Conservation (phyloP, 768 basidiomycete genomes). For the Naganishia antarctica region DNA sequence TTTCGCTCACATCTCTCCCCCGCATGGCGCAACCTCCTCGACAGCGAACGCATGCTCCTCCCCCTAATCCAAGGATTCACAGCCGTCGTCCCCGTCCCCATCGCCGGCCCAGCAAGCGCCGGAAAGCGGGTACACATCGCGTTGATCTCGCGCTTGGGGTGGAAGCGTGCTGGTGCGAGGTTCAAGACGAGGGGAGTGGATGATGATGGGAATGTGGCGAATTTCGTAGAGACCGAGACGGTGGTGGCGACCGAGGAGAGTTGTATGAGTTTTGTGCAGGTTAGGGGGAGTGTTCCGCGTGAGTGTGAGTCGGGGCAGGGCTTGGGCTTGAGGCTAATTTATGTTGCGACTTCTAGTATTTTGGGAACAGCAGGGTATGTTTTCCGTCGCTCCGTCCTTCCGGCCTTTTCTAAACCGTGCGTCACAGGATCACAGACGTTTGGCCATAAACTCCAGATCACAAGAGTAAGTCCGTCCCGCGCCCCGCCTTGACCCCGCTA, state of each 20-base stretch:
- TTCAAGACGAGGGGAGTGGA: conserved; percentile 97
- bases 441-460: conserved; percentile 84
- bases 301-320: too few relatives aligned
- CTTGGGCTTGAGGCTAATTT: background rate
- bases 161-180: conserved; percentile 92
- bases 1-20: conserved; percentile 74
- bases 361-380: conserved; percentile 88
- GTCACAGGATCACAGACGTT: conserved; percentile 67
- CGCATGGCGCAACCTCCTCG: conserved; percentile 67
- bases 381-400: background rate
- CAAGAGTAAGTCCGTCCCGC: conserved; percentile 27
- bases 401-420: background rate
- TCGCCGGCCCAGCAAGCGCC: conserved; percentile 71
- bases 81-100: conserved; percentile 65
- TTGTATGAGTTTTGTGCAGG: conserved; percentile 86
- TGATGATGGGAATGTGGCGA: conserved; percentile 78
- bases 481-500: conserved; percentile 32
- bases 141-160: conserved; percentile 80
- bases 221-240: conserved; percentile 94
- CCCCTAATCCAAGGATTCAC: conserved; percentile 92
- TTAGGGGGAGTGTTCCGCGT: conserved; percentile 89
- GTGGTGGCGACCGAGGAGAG: conserved; percentile 80
- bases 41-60: conserved; percentile 59
- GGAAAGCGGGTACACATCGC: conserved; percentile 53
- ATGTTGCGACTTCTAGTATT: conserved; percentile 57